Conservation (phyloP, 441 rosid genomes). For the Flueggea neowawraea region DNA sequence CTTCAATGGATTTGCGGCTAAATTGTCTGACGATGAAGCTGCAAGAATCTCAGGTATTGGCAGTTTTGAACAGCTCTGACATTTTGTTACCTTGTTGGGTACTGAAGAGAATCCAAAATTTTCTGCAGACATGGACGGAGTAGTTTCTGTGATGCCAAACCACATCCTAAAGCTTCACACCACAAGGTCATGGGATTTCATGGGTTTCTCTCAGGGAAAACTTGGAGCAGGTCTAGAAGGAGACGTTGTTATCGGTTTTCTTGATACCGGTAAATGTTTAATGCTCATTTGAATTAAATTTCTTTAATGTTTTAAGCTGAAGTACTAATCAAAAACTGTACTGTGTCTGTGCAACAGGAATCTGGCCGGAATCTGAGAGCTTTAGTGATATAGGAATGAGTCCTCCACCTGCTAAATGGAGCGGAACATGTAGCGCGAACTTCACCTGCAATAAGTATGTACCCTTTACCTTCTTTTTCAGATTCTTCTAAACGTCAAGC, state of each 20-base stretch:
- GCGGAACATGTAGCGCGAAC: slow-evolving; percentile 36
- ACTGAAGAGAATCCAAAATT: background rate
- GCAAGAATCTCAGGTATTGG: slow-evolving; percentile 23
- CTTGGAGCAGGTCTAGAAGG: slow-evolving; percentile 14
- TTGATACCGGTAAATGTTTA: slow-evolving; percentile 16
- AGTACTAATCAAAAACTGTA: no score
- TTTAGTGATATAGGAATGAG: slow-evolving; percentile 39
- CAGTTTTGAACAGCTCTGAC: background rate
- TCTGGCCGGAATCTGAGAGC: slow-evolving; percentile 59
- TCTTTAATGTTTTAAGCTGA: no score
- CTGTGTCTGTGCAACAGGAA: slow-evolving; percentile 16
- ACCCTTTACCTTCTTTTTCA: background rate
- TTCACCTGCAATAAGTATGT: slow-evolving; percentile 43
- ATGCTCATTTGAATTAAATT: no score
- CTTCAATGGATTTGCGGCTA: slow-evolving; percentile 81
- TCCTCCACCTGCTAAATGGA: slow-evolving; percentile 43
- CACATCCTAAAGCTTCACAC: slow-evolving; percentile 62
- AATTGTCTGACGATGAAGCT: slow-evolving; percentile 47
- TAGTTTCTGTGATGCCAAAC: slow-evolving; percentile 70
- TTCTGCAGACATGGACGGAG: slow-evolving; percentile 58
- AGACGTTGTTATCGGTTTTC: slow-evolving; percentile 12
- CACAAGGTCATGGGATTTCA: slow-evolving; percentile 89
- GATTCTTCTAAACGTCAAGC: no score
- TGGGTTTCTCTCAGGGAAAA: slow-evolving; percentile 40
- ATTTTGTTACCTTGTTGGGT: background rate